phyloP scores from a whole-genome alignment of 1,139 yeast species.

The Magnusiomyces fungicola region DNA sequence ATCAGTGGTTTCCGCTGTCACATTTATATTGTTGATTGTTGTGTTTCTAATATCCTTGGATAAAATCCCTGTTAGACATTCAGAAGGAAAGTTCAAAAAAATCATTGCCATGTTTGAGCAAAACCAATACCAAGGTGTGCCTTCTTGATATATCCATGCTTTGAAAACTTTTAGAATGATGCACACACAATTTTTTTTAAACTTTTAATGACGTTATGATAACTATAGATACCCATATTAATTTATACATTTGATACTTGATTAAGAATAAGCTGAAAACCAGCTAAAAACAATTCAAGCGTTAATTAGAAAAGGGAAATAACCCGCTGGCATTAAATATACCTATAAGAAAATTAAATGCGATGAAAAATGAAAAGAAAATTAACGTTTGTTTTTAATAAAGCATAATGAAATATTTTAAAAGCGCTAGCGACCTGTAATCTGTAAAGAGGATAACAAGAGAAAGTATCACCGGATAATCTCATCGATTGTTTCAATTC shows the following conservation, averaged over 20 bases:
- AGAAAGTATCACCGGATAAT: constrained; percentile 13
- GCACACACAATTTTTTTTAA: too few relatives aligned
- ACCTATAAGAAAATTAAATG: too few relatives aligned
- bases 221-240: neutral
- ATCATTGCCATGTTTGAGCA: constrained; percentile 40
- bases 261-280: neutral
- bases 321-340: too few relatives aligned
- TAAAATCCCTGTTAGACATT: constrained; percentile 46
- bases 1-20: constrained; percentile 58
- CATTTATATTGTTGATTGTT: constrained; percentile 43
- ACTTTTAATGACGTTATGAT: neutral
- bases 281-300: neutral
- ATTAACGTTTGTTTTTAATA: too few relatives aligned
- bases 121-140: constrained; percentile 55
- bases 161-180: neutral
- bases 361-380: too few relatives aligned
- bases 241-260: too few relatives aligned
- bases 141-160: constrained; percentile 23
- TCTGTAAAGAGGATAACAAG: too few relatives aligned
- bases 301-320: too few relatives aligned
- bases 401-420: too few relatives aligned
- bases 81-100: constrained; percentile 50
- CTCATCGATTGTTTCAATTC: constrained; percentile 14
- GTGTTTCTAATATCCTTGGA: constrained; percentile 28
- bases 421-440: too few relatives aligned